phyloP scores from a whole-genome alignment of 208 protist genomes.

The Tritrichomonas musculus region DNA sequence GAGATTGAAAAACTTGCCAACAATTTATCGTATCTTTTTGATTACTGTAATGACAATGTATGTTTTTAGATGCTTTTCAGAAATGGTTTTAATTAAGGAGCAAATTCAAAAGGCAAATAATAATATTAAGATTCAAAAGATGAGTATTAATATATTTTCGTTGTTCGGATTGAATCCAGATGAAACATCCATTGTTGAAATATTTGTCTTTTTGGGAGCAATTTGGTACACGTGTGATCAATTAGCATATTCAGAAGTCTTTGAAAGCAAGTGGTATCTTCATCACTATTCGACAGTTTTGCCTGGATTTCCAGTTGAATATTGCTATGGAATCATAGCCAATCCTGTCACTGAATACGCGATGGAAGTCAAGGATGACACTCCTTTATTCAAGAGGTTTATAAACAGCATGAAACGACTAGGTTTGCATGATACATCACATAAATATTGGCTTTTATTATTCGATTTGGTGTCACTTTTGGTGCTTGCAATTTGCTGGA shows the following conservation, averaged over 20 bases:
- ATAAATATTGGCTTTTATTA: no score
- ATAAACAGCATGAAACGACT: not conserved
- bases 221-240: not conserved
- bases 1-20: not conserved
- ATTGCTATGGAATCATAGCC: not conserved
- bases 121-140: not conserved
- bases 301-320: not conserved
- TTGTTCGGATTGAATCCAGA: not conserved
- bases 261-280: not conserved
- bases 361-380: not conserved
- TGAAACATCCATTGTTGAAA: not conserved
- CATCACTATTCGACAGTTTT: not conserved
- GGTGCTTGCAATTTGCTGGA: no score
- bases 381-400: not conserved
- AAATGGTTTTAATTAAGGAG: not conserved
- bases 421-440: not conserved
- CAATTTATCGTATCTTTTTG: not conserved
- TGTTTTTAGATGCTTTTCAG: not conserved
- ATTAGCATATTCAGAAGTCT: not conserved
- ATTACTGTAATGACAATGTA: not conserved
- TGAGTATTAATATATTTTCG: not conserved
- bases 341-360: not conserved
- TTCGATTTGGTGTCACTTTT: no score
- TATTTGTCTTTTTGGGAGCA: not conserved
- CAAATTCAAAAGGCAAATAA: not conserved